Evolutionary conservation across 495 filamentous ascomycete genomes (phyloP), one percentile per base, ranked within the genome.

Genomic region (Tuber aestivum): DNA sequence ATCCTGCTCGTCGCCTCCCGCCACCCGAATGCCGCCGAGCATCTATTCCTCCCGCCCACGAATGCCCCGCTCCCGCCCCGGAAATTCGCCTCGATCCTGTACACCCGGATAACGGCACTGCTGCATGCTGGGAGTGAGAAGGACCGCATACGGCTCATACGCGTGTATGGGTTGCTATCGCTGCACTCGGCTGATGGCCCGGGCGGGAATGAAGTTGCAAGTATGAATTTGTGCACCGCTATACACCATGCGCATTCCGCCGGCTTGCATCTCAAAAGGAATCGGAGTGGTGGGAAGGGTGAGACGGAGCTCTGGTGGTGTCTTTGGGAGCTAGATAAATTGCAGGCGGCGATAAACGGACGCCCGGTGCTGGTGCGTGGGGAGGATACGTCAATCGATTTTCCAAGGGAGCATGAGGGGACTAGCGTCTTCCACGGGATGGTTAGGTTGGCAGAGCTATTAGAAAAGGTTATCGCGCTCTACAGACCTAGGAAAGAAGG

Each of bases 1-100:
- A 83, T 86, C 61, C 81, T 87, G 48, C 85, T 87, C 45, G 84
- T 86, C 42, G 86, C 86, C 41, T 86, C 86, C 32, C 86, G 87
- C 73, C 83, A 85, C 71, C 72, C 71, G n/a, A 74, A 82, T 1
- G 85, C 86, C 20, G 61, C 40, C 45, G 48, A 83, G 27, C 72
- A 84, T 69, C 81, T 87, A 8, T 80, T 82, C 32, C 77, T 87
- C 23, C 50, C 74, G n/a, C 42, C 82, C 4, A 75, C 78, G 56
- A 82, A 80, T 21, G 79, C 83, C 37, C 41, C 82, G 37, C 4
- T 85, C 84, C 85, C 81, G 85, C 85, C 79, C 80, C 83, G 23
- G 77, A 84, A 40, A 45, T 87, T 71, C 85, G 86, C 75, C 14
- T 61, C 38, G 1, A 70, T 70, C 44, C 76, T 81, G 41, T 79